These are phyloP conservation scores for Kandelia obovata DNA, from an alignment of 345 rosid species.

Conservation along the genomic window DNA sequence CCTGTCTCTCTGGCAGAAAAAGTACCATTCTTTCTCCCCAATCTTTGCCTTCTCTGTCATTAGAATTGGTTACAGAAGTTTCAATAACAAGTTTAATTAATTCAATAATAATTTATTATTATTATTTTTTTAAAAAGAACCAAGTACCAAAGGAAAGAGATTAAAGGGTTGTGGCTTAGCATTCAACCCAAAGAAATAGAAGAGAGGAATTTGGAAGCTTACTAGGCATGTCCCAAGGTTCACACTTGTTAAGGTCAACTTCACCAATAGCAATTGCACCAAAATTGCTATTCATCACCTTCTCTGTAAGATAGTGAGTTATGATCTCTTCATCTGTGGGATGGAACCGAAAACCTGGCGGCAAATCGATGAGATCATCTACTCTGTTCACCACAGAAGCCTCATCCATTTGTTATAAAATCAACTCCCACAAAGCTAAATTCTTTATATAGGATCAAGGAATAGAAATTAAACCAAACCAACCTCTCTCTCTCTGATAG, in stretches of 20 bases:
- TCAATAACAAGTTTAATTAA: neutral
- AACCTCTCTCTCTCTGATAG: neutral
- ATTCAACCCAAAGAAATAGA: neutral
- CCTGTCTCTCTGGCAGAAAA: slow-evolving; percentile 85
- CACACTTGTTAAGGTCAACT: slow-evolving; percentile 85
- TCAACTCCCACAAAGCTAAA: neutral
- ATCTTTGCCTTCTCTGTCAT: slow-evolving; percentile 77
- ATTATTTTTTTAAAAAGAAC: no score
- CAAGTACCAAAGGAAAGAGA: neutral
- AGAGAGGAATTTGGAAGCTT: slow-evolving; percentile 14
- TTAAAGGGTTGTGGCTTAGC: neutral
- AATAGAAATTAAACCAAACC: neutral
- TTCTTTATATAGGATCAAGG: neutral
- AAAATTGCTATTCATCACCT: slow-evolving; percentile 48
- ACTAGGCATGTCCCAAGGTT: slow-evolving; percentile 96
- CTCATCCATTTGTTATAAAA: slow-evolving; percentile 46
- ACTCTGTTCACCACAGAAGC: slow-evolving; percentile 53
- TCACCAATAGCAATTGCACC: slow-evolving; percentile 64
- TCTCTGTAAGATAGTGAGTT: slow-evolving; percentile 56
- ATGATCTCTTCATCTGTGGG: slow-evolving; percentile 93
- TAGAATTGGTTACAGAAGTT: slow-evolving; percentile 7
- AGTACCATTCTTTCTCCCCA: slow-evolving; percentile 94
- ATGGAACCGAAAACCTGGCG: slow-evolving; percentile 89
- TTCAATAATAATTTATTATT: neutral
- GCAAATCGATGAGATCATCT: slow-evolving; percentile 56